Evolutionary conservation across 2,329 filamentous ascomycete genomes (phyloP).

Genomic region (Microdochium bolleyi): DNA sequence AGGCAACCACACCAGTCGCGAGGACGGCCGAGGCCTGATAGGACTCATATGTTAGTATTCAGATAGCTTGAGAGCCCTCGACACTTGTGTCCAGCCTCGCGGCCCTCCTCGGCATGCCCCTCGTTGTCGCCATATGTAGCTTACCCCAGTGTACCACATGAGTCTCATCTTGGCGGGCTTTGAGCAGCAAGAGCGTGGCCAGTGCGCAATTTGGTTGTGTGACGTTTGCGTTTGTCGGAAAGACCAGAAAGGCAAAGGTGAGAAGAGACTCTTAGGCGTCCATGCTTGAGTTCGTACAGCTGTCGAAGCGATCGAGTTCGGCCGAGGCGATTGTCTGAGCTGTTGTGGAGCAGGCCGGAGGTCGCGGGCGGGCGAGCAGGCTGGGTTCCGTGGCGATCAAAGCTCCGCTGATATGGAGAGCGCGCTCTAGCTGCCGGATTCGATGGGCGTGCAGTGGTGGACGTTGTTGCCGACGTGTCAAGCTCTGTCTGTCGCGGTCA

Average conservation of each 20-base stretch:
- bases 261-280: not conserved
- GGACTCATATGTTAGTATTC: slow-evolving; percentile 6
- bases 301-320: not conserved
- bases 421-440: not conserved
- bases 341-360: not conserved
- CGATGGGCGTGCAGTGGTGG: not conserved
- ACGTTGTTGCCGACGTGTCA: not conserved
- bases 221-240: not conserved
- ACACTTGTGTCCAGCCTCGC: not conserved
- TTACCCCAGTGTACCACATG: slow-evolving; percentile 53
- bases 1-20: slow-evolving; percentile 75
- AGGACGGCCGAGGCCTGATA: slow-evolving; percentile 70
- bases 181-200: not conserved
- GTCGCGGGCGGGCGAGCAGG: too few relatives aligned
- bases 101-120: too few relatives aligned
- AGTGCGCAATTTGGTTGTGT: not conserved
- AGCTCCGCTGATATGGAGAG: too few relatives aligned
- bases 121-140: slow-evolving; percentile 12
- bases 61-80: not conserved
- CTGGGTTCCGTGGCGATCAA: too few relatives aligned
- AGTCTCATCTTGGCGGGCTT: slow-evolving; percentile 42
- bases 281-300: not conserved
- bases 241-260: not conserved
- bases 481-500: not conserved
- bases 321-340: not conserved